Evolutionary conservation across 2,329 filamentous ascomycete genomes (phyloP), one percentile per base, ranked within the genome.

Genomic region (Neofusicoccum cordaticola): DNA sequence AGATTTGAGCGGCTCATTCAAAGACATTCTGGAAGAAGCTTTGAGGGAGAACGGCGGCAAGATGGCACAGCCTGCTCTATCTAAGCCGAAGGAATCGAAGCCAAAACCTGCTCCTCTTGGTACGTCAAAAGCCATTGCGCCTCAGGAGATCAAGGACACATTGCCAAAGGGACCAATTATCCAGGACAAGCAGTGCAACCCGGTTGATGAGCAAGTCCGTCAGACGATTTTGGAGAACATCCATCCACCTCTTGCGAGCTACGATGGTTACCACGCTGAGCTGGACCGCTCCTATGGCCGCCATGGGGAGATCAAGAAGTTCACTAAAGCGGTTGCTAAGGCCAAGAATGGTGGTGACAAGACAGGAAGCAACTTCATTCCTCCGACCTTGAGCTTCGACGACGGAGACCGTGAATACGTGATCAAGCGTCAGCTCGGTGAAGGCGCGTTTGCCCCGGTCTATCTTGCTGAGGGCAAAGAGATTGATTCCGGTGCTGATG

Each of bases 361-460:
- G 69, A 90, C 86, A 57, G 82, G 83, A 1, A 85, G 86, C 31
- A 76, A 87, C 2, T 78, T 84, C 0, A 80, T 85, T 48, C 84
- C 87, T 0, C 87, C 91, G 0, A 81, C 85, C 3, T 82, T 98
- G 22, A 81, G 86, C 47, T 91, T 97, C 66, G 83, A 86, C 0
- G 86, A 86, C 44, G 83, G 86, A 2, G 79, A 84, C 22, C 83
- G 88, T 44, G 85, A 84, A 47, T 99, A 97, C 76, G 89, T 86
- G 1, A 79, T 98, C 64, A 92, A 90, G 73, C 87, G 89, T 57
- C 93, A 98, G 75, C 86, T 99, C 12, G 95, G 95, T 1, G 91
- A 93, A 34, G 95, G 95, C 8, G 95, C 95, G 0, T 99, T 96
- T 77, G 95, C 94, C 0, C 94, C 95, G 0, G 95, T 99, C 2